Conservation (phyloP, 495 filamentous ascomycete species). For the Aspergillus cavernicola region DNA sequence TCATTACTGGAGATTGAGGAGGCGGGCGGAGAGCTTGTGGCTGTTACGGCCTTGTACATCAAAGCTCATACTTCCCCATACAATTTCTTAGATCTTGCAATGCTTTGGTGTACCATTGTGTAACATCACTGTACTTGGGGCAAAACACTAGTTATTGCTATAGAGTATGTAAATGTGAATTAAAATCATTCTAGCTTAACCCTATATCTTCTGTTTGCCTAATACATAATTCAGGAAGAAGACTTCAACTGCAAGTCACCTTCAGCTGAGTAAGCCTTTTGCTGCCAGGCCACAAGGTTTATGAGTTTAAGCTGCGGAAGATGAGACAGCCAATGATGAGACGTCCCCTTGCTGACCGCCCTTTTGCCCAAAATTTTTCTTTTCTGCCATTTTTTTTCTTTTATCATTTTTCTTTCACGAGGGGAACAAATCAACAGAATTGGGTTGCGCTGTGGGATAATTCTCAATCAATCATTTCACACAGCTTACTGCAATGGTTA, state of each 20-base stretch:
- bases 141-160: background rate
- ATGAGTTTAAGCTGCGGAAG: conserved; percentile 1
- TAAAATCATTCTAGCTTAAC: background rate
- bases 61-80: conserved; percentile 1
- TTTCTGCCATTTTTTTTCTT: conserved; percentile 31
- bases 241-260: background rate
- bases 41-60: conserved; percentile 12
- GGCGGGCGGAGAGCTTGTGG: conserved; percentile 34
- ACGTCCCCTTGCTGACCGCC: conserved; percentile 19
- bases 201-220: background rate
- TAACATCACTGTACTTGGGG: background rate
- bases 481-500: conserved; percentile 38
- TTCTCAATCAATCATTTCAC: background rate
- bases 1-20: conserved; percentile 9
- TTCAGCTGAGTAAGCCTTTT: background rate
- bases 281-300: conserved; percentile 10
- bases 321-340: conserved; percentile 21
- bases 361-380: conserved; percentile 20
- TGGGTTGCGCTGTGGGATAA: background rate
- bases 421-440: background rate
- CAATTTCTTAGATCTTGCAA: background rate
- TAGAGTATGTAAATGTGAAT: background rate
- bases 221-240: background rate
- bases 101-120: background rate
- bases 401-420: conserved; percentile 7